Percentiles rank a stretch among this genome's conserved stretches.
phyloP scores from a whole-genome alignment of 305 asterid genomes.

The Coffea humblotiana region DNA sequence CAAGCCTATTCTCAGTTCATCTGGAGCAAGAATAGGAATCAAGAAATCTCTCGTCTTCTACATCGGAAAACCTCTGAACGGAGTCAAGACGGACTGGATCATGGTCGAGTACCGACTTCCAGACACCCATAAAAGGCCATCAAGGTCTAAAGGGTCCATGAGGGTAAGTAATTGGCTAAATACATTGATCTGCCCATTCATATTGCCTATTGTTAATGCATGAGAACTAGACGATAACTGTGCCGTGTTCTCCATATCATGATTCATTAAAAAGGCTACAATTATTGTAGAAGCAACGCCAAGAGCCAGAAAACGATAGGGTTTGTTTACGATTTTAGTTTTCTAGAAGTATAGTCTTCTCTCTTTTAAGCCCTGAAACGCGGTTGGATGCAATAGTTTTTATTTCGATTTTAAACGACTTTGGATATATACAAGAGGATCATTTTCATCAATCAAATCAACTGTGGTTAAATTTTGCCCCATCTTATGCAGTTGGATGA shows the following conservation, averaged over 20 bases:
- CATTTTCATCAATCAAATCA: not conserved
- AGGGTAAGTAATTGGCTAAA: conserved; percentile 35
- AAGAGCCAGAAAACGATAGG: too few relatives aligned
- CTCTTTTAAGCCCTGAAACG: not conserved
- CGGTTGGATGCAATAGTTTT: not conserved
- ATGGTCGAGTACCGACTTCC: conserved; percentile 62
- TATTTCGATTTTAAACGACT: not conserved
- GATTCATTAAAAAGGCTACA: not conserved
- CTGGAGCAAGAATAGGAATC: conserved; percentile 50
- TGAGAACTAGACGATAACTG: not conserved
- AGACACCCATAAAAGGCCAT: conserved; percentile 28
- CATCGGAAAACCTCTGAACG: conserved; percentile 50
- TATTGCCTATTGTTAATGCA: not conserved
- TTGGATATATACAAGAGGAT: not conserved
- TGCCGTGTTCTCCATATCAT: not conserved
- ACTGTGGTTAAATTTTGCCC: not conserved
- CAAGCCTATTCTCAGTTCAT: conserved; percentile 39
- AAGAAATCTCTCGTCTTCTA: conserved; percentile 55
- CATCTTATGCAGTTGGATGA: conserved; percentile 46
- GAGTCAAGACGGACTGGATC: conserved; percentile 52
- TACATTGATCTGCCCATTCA: not conserved
- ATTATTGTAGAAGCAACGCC: not conserved
- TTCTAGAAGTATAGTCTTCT: not conserved
- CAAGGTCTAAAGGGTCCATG: conserved; percentile 48
- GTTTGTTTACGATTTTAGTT: not conserved